Conservation (phyloP, 2,329 filamentous ascomycete genomes). For the Huntiella moniliformis region DNA sequence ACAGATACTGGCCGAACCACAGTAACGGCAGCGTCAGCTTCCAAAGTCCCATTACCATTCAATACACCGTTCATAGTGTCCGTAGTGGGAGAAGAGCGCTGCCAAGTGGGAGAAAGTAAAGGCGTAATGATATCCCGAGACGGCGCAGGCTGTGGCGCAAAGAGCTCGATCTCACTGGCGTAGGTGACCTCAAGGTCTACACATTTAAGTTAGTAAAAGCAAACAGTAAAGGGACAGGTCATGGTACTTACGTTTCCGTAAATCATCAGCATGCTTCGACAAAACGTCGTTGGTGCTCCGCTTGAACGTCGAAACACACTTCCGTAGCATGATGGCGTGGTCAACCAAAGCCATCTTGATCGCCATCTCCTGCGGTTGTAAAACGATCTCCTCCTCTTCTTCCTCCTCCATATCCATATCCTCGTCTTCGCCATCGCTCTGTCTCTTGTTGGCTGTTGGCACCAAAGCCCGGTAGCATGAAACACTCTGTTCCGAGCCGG, state of each 20-base stretch:
- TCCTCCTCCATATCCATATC: slow-evolving; percentile 21
- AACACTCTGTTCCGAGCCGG: slow-evolving; percentile 58
- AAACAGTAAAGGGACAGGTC: slow-evolving; percentile 3
- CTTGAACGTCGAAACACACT: slow-evolving; percentile 53
- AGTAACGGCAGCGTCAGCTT: slow-evolving; percentile 5
- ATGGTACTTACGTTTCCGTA: slow-evolving; percentile 41
- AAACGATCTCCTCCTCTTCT: slow-evolving; percentile 27
- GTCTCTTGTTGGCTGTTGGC: slow-evolving; percentile 27
- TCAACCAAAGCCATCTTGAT: slow-evolving; percentile 75
- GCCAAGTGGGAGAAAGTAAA: slow-evolving; percentile 13
- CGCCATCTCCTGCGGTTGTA: slow-evolving; percentile 50
- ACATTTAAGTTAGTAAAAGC: slow-evolving; percentile 13
- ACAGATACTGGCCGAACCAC: slow-evolving; percentile 11
- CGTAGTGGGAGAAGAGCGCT: slow-evolving; percentile 9
- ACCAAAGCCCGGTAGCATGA: slow-evolving; percentile 60
- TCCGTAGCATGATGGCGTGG: slow-evolving; percentile 72
- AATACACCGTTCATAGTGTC: not conserved
- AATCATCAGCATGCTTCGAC: slow-evolving; percentile 35
- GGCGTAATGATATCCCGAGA: slow-evolving; percentile 32
- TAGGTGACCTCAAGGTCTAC: slow-evolving; percentile 44
- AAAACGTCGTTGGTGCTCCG: slow-evolving; percentile 43
- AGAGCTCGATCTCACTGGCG: slow-evolving; percentile 44
- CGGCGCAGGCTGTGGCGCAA: slow-evolving; percentile 31
- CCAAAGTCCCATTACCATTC: not conserved
- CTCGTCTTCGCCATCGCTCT: slow-evolving; percentile 19